Conservation (phyloP, 2,329 filamentous ascomycete species). For the Talaromyces sp. region DNA sequence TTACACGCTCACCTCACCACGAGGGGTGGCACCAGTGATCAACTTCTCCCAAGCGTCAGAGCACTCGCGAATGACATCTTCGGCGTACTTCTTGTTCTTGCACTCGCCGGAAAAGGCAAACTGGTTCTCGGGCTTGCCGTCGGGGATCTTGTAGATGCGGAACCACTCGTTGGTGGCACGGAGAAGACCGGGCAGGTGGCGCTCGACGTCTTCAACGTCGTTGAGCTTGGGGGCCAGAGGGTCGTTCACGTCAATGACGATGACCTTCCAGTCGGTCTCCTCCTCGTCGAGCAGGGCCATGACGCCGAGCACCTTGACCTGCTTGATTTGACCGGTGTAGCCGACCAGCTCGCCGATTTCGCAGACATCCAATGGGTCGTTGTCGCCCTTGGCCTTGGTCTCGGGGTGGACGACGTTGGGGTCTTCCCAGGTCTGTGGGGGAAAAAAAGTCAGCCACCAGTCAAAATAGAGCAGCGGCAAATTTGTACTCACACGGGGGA, state of each 20-base stretch:
- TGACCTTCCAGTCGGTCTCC: slow-evolving; percentile 99
- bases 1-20: slow-evolving; percentile 77
- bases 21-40: slow-evolving; percentile 79
- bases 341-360: slow-evolving; percentile 98
- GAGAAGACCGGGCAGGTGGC: slow-evolving; percentile 92
- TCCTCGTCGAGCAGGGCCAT: slow-evolving; percentile 99
- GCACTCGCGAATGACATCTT: slow-evolving; percentile 93
- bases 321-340: slow-evolving; percentile 95
- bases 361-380: slow-evolving; percentile 98
- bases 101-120: slow-evolving; percentile 99
- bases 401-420: slow-evolving; percentile 93
- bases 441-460: not conserved
- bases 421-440: slow-evolving; percentile 89
- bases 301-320: slow-evolving; percentile 98
- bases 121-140: slow-evolving; percentile 99
- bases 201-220: slow-evolving; percentile 98
- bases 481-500: slow-evolving; percentile 72
- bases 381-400: slow-evolving; percentile 99
- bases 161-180: slow-evolving; percentile 99
- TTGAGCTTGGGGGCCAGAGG: slow-evolving; percentile 94
- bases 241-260: slow-evolving; percentile 98
- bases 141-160: slow-evolving; percentile 99
- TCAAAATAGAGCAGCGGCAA: not conserved
- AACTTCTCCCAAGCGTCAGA: slow-evolving; percentile 95
- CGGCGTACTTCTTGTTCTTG: slow-evolving; percentile 99